Base-by-base conservation (phyloP, 495 filamentous ascomycete genomes). In the Trichoderma parareesei region DNA sequence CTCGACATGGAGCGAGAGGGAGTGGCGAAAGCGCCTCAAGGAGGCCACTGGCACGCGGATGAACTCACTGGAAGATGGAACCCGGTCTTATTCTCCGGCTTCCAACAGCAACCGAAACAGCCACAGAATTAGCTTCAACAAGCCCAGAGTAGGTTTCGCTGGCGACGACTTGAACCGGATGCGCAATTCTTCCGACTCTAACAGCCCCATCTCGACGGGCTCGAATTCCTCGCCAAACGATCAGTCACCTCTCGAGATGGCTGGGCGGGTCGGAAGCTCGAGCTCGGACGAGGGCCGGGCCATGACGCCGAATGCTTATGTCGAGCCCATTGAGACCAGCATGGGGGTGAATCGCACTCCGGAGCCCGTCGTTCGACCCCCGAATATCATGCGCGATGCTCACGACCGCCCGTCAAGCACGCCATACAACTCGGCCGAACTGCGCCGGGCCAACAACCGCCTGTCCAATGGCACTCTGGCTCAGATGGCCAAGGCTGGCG, bases 11-110 rank as follows among this genome's bases (percentile, higher is more conserved):
- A 87, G 77, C 46, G 95, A 97, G 74, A 78, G 86, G n/a, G 87
- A 97, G 68, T 98, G 95, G 95, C 84, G 94, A 64, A 84, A 82
- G 69, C 86, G 90, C 71, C 72, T 99, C 75, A 98, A 97, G 77
- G 91, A 96, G 63, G 79, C 94, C 49, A 98, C 95, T 2, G 82
- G 87, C n/a, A 85, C 84, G 41, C 87, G 92, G 10, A 92, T 95
- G 84, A 78, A 75, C 16, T 72, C 73, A 35, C 74, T 79, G 38
- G 79, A 82, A 67, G 81, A 84, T 65, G 75, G 72, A 55, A 69
- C 68, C 67, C 65, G 62, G 20, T 75, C 79, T 62, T 84, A 85
- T 61, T 90, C 88, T 70, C 77, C 87, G 60, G 84, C 81, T 38
- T 82, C 81, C 67, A 84, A 81, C 71, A 78, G 81, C 44, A 81